phyloP scores from a whole-genome alignment of 345 rosid genomes.

The Populus ilicifolia region DNA sequence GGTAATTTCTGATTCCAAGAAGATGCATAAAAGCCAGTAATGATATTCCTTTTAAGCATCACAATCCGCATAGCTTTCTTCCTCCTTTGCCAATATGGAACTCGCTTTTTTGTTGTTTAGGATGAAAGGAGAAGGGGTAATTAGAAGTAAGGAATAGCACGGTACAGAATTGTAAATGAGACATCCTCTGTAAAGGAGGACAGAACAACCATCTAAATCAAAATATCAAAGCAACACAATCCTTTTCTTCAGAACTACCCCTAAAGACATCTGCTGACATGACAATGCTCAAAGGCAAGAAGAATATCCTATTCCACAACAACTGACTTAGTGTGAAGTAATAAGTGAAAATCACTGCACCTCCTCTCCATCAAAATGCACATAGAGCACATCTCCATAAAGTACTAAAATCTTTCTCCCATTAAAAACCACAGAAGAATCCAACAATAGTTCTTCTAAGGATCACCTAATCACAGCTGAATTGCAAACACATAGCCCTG shows the following conservation, averaged over 20 bases:
- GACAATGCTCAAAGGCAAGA: not conserved
- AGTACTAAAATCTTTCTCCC: not conserved
- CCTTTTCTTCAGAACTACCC: not conserved
- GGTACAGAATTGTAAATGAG: not conserved
- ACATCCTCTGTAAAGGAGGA: not conserved
- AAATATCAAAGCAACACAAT: not conserved
- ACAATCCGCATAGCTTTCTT: not conserved
- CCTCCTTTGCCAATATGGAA: not conserved
- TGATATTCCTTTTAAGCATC: not conserved
- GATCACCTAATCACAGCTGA: not conserved
- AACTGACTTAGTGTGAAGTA: not conserved
- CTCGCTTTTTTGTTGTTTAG: not conserved
- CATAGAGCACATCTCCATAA: not conserved
- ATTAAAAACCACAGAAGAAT: not conserved
- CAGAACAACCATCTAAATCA: not conserved
- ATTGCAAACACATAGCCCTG: not conserved
- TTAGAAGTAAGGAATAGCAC: not conserved
- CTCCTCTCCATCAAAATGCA: not conserved
- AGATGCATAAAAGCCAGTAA: not conserved
- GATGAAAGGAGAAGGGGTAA: not conserved
- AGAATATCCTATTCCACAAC: not conserved
- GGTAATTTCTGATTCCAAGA: not conserved
- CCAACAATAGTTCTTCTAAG: not conserved
- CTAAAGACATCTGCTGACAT: not conserved
- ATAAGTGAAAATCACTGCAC: not conserved